Conservation (phyloP, 495 filamentous ascomycete species). For the Hyphodiscus hymeniophilus region DNA sequence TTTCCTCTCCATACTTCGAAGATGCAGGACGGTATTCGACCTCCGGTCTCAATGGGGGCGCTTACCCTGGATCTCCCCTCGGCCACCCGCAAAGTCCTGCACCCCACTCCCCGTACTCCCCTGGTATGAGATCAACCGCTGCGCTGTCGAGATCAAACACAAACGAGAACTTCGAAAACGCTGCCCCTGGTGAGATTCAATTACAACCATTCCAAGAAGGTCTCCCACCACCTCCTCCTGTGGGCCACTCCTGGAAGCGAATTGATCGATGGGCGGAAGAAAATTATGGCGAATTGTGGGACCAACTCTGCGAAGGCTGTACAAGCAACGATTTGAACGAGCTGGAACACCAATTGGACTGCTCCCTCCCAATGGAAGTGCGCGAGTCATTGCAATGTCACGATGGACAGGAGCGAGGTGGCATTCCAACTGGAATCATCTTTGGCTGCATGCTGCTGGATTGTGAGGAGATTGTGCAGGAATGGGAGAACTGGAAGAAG, state of each 20-base stretch:
- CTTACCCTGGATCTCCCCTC: conserved; percentile 39
- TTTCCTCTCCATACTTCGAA: conserved; percentile 66
- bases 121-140: conserved; percentile 71
- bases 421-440: conserved; percentile 82
- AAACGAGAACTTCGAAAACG: conserved; percentile 53
- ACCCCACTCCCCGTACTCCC: conserved; percentile 70
- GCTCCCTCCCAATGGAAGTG: conserved; percentile 86
- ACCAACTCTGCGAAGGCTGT: conserved; percentile 85
- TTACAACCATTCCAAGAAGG: conserved; percentile 96
- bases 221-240: conserved; percentile 79
- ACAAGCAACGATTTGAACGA: conserved; percentile 96
- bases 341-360: conserved; percentile 91
- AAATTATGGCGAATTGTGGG: conserved; percentile 88
- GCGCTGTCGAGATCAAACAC: conserved; percentile 53
- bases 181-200: conserved; percentile 75
- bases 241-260: conserved; percentile 81
- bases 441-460: conserved; percentile 94
- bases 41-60: conserved; percentile 35
- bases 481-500: conserved; percentile 92
- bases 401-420: conserved; percentile 92
- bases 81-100: conserved; percentile 55
- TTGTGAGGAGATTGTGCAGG: conserved; percentile 96
- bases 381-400: conserved; percentile 86
- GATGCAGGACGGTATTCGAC: conserved; percentile 50
- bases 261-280: conserved; percentile 92